Evolutionary conservation across 139 green algal species (phyloP), one percentile per base, ranked within the genome.

Genomic region (Trebouxia sp.): DNA sequence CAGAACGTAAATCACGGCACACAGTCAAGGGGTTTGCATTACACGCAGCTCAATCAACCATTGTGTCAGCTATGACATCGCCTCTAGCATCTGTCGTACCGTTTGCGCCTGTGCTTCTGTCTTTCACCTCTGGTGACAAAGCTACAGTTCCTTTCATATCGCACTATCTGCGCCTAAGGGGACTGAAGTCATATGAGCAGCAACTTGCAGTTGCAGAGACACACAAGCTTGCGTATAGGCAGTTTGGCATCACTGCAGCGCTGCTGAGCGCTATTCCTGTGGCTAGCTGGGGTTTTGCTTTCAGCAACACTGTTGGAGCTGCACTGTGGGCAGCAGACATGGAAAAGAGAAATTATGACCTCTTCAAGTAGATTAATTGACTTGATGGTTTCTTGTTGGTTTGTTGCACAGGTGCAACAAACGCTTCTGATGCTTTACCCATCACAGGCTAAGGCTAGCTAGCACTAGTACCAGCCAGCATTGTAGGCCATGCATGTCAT

Each of bases 221-320:
- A 0, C 58, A 69, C 58, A 69, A 69, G 30, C 30, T 69, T 3
- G 58, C 58, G 10, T 69, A 69, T 24, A 69, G 30, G 30, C 58
- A 69, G 30, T 69, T 69, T 69, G 58, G 58, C 30, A 69, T 69
- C 24, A 30, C 58, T 41, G 58, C 58, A 69, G 58, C 58, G 4
- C 58, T 69, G 28, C 30, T 69, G 28, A 69, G 58, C 24, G 58
- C 58, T 69, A 22, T 69, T 9, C 58, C 58, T 41, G 58, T 69
- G 7, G 58, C 58, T 26, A 69, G 58, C 41, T 69, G 58, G 58
- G 58, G 30, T 24, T 69, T 69, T 69, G 58, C 58, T 30, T 69
- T 69, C 58, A 69, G 58, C 30, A 69, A 69, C 10, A 69, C 58
- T 69, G 58, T 69, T 69, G 58, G 58, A 20, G 58, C 58, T 38